Evolutionary conservation across 2,329 filamentous ascomycete species (phyloP).

Genomic region (Botrytis medusae): DNA sequence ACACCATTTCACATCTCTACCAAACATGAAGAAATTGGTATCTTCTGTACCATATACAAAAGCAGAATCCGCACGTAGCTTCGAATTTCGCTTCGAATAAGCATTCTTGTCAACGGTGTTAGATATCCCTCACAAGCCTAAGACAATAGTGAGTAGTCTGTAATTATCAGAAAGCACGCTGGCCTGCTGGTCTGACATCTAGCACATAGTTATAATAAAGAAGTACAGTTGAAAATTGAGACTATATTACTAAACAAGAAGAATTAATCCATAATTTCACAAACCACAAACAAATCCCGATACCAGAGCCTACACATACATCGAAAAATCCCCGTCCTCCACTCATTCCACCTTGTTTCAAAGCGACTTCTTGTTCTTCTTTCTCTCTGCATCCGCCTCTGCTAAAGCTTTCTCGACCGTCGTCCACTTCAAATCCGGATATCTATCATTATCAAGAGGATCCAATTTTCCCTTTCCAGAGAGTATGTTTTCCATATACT

Average conservation of each 20-base stretch:
- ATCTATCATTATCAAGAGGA: slow-evolving; percentile 23
- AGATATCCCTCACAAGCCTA: too few species aligned
- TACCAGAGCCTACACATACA: neutral
- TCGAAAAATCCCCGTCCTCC: neutral
- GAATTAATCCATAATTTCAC: neutral
- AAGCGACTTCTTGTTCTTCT: neutral
- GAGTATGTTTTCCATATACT: slow-evolving; percentile 24
- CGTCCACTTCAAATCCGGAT: slow-evolving; percentile 20
- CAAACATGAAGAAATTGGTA: too few species aligned
- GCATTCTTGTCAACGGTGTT: too few species aligned
- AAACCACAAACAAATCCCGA: neutral
- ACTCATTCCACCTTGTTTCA: neutral
- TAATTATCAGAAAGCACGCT: too few species aligned
- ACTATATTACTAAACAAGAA: neutral
- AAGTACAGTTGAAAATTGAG: neutral
- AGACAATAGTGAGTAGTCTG: neutral
- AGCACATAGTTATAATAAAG: neutral
- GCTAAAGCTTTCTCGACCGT: slow-evolving; percentile 19
- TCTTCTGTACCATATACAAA: too few species aligned
- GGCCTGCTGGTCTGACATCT: neutral
- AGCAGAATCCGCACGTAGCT: too few species aligned
- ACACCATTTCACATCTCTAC: too few species aligned
- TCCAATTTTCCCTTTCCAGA: slow-evolving; percentile 22
- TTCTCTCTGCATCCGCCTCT: slow-evolving; percentile 19
- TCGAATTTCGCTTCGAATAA: too few species aligned